Conservation (phyloP, 2,329 filamentous ascomycete genomes). For the Alternaria novae-zelandiae region DNA sequence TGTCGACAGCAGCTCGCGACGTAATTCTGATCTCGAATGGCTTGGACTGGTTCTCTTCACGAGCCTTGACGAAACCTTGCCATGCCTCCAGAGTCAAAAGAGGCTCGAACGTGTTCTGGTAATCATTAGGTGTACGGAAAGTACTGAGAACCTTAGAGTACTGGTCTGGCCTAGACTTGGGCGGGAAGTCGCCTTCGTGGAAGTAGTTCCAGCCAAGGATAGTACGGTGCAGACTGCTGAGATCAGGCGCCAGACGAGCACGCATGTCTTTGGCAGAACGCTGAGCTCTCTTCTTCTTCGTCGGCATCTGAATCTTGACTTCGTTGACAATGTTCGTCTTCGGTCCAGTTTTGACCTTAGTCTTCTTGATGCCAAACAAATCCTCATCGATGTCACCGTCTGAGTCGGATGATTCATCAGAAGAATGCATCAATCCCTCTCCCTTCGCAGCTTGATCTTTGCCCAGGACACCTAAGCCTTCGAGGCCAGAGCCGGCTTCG, state of each 20-base stretch:
- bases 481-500: constrained; percentile 79
- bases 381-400: constrained; percentile 67
- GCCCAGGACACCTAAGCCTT: constrained; percentile 73
- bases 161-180: constrained; percentile 69
- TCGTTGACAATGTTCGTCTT: constrained; percentile 48
- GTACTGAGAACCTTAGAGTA: constrained; percentile 79
- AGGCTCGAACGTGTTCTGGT: constrained; percentile 89
- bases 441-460: constrained; percentile 79
- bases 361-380: constrained; percentile 65
- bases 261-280: constrained; percentile 93
- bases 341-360: constrained; percentile 50
- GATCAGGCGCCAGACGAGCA: constrained; percentile 86
- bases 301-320: constrained; percentile 64
- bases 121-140: constrained; percentile 77
- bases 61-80: constrained; percentile 89
- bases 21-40: constrained; percentile 87
- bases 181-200: constrained; percentile 84
- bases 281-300: constrained; percentile 81
- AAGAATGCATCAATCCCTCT: constrained; percentile 88
- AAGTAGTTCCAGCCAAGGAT: constrained; percentile 97
- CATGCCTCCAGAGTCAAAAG: constrained; percentile 92
- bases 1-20: constrained; percentile 88
- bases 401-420: constrained; percentile 69
- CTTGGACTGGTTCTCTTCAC: constrained; percentile 82
- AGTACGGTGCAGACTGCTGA: constrained; percentile 81